Percentiles rank a stretch among this genome's conserved stretches.
phyloP scores from a whole-genome alignment of 2,329 filamentous ascomycete species.

The Ascochyta viciae-villosae region DNA sequence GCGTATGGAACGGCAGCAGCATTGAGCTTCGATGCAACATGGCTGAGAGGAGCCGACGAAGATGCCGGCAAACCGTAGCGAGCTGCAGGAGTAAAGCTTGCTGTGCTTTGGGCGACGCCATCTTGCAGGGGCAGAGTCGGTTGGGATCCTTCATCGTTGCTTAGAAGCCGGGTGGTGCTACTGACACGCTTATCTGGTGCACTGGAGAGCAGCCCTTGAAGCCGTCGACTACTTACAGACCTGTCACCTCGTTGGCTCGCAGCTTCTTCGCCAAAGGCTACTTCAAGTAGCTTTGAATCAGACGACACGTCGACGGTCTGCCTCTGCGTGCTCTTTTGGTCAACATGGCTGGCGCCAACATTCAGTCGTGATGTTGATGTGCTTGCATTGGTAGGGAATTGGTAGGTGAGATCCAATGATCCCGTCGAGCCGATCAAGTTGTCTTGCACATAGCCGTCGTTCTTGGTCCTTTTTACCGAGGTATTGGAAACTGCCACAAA shows the following conservation, averaged over 20 bases:
- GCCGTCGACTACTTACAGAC: neutral
- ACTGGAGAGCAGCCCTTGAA: neutral
- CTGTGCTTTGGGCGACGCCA: conserved; percentile 35
- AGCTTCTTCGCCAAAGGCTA: conserved; percentile 34
- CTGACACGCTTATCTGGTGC: conserved; percentile 19
- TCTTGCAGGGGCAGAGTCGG: conserved; percentile 29
- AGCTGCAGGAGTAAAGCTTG: conserved; percentile 10
- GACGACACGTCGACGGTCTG: neutral
- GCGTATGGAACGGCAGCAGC: conserved; percentile 27
- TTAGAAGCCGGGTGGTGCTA: conserved; percentile 27
- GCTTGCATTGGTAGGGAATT: conserved; percentile 29
- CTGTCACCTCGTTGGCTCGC: conserved; percentile 8
- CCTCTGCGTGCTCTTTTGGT: neutral
- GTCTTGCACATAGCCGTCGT: neutral
- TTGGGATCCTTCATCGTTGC: conserved; percentile 36
- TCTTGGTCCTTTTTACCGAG: neutral
- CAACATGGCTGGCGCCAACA: neutral
- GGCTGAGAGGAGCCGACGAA: neutral
- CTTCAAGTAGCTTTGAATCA: conserved; percentile 19
- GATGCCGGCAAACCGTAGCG: conserved; percentile 19
- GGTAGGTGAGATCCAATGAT: conserved; percentile 35
- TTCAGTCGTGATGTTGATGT: neutral
- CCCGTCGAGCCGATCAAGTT: conserved; percentile 9
- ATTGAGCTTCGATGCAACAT: conserved; percentile 22
- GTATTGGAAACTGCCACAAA: conserved; percentile 26